Evolutionary conservation across 176 grass and related monocot species (phyloP), one percentile per base, ranked within the genome.

Genomic region (Zea luxurians): DNA sequence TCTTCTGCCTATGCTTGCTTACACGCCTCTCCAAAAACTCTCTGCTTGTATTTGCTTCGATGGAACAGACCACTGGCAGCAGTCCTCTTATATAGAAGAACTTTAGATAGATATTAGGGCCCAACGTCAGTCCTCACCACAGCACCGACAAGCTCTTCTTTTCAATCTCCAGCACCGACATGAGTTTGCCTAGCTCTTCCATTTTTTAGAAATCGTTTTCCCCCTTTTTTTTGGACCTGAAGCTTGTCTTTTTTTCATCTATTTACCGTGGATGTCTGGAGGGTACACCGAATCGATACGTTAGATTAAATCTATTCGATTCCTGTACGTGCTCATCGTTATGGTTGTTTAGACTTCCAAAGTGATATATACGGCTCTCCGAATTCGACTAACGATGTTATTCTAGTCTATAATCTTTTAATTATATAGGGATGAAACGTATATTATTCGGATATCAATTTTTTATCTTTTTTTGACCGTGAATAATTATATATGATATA

Each of bases 1-100:
- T 18, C 8, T 4, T 57, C 9, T 61, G 50, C 4, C 17, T 62
- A 16, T 63, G 74, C 58, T 64, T 44, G 37, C 15, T 44, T 48
- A 37, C 44, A 77, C 27, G 34, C 50, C 45, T 41, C 71, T 52
- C 45, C 47, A 78, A 41, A 78, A 66, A 52, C 62, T 67, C 62
- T 53, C 3, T 62, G 62, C 17, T 43, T 66, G 76, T 61, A 12
- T 12, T 27, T 67, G 5, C 63, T 55, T 21, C 13, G 63, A 9
- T 67, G 62, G 9, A 27, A 21, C 10, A 78, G 53, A 41, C 17
- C 6, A 6, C 17, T 54, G 76, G 36, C 47, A 40, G 4, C 36
- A 43, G 48, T 48, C n/a, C 8, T 12, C 63, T 7, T 67, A 79
- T 79, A 78, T 78, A 68, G 16, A 5, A 18, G 7, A 35, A 61